A percentile compares a stretch with the other conserved stretches of the same genome.
phyloP scores from a whole-genome alignment of 2,329 filamentous ascomycete genomes.

The Microcyclospora tardicrescens region DNA sequence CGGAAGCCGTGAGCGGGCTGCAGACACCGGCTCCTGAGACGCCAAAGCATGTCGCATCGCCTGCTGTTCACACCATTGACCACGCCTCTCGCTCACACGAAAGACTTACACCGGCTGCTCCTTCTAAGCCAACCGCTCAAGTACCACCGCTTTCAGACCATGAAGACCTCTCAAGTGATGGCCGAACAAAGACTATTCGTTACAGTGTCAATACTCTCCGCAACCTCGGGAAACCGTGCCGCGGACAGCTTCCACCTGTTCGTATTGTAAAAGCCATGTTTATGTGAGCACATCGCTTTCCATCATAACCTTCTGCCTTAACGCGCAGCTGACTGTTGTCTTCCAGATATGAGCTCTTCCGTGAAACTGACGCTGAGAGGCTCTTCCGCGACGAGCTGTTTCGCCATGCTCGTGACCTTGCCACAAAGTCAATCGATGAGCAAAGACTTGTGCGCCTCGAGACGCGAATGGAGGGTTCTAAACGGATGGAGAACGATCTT shows the following conservation, averaged over 20 bases:
- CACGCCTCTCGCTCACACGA: no score
- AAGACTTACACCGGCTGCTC: no score
- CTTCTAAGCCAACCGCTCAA: no score
- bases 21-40: slow-evolving; percentile 7
- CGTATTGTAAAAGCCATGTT: slow-evolving; percentile 16
- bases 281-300: background rate
- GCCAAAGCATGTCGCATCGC: slow-evolving; percentile 26
- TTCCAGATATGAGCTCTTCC: slow-evolving; percentile 14
- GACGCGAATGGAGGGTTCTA: background rate
- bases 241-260: slow-evolving; percentile 13
- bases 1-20: no score
- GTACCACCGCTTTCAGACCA: no score
- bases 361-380: slow-evolving; percentile 14
- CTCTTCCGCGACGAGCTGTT: slow-evolving; percentile 17
- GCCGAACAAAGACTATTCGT: slow-evolving; percentile 4
- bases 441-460: slow-evolving; percentile 1
- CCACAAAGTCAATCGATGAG: slow-evolving; percentile 3
- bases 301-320: no score
- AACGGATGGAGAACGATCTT: slow-evolving; percentile 6
- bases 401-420: slow-evolving; percentile 7
- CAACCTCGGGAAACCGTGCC: slow-evolving; percentile 9
- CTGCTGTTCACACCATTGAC: background rate
- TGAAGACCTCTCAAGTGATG: background rate
- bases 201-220: slow-evolving; percentile 7
- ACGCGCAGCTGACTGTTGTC: no score